Evolutionary conservation across 139 green algal genomes (phyloP).

Genomic region (Trebouxia sp.): DNA sequence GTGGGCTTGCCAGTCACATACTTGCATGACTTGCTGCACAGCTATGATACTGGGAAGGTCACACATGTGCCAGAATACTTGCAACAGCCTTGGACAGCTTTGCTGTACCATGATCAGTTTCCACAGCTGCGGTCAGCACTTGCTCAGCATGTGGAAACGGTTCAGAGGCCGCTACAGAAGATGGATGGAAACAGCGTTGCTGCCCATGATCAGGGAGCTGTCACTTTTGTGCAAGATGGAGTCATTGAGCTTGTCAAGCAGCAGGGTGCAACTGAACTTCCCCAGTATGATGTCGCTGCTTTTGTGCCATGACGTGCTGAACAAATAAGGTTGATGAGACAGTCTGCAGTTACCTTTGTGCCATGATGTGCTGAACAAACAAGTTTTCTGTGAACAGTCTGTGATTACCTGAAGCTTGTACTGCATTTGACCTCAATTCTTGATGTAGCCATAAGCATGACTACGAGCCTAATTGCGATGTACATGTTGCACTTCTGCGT

Average conservation of each 20-base stretch:
- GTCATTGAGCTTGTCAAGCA: constrained; percentile 36
- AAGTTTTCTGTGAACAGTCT: no score
- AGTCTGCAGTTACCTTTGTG: no score
- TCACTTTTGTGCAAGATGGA: constrained; percentile 22
- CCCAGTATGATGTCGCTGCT: constrained; percentile 30
- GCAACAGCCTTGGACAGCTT: constrained; percentile 45
- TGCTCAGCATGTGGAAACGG: constrained; percentile 8
- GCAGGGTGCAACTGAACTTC: constrained; percentile 30
- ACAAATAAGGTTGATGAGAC: no score
- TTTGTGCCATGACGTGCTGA: not conserved
- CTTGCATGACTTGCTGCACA: constrained; percentile 31
- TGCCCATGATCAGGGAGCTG: not conserved
- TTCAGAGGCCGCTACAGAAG: not conserved
- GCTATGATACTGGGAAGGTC: constrained; percentile 30
- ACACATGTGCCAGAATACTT: constrained; percentile 43
- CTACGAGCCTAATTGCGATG: no score
- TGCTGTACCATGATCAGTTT: constrained; percentile 60
- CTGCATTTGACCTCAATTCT: no score
- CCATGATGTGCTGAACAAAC: no score
- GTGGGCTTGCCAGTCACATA: constrained; percentile 31
- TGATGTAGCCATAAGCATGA: no score
- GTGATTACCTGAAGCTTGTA: no score
- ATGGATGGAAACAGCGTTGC: not conserved
- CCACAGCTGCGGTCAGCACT: constrained; percentile 34
- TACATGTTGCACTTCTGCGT: no score